These are phyloP conservation scores for Cyberlindnera samutprakarnensis DNA, from an alignment of 805 yeast genomes.

Conservation along the genomic window DNA sequence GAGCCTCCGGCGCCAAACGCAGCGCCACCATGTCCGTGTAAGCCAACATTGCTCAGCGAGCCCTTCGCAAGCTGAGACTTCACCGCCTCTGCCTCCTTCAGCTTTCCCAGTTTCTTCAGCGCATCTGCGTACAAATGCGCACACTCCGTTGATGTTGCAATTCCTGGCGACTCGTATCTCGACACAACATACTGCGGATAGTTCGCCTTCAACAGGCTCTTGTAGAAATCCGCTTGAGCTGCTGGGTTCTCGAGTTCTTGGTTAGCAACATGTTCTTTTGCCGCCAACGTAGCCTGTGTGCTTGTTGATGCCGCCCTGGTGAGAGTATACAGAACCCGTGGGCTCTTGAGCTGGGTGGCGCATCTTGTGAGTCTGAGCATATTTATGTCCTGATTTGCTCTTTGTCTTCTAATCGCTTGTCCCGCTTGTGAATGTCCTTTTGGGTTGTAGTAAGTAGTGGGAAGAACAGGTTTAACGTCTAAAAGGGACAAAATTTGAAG, in stretches of 20 bases:
- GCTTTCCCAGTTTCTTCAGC: slow-evolving; percentile 66
- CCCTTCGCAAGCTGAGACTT: slow-evolving; percentile 35
- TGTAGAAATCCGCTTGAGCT: slow-evolving; percentile 80
- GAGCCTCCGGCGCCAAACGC: slow-evolving; percentile 11
- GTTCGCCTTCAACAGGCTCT: slow-evolving; percentile 61
- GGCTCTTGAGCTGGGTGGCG: no score
- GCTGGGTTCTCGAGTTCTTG: slow-evolving; percentile 57
- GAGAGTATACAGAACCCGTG: not conserved
- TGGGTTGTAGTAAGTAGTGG: no score
- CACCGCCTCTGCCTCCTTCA: slow-evolving; percentile 62
- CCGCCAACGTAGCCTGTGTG: slow-evolving; percentile 34
- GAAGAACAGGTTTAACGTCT: no score
- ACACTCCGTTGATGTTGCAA: slow-evolving; percentile 76
- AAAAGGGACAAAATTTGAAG: no score
- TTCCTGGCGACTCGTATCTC: slow-evolving; percentile 90
- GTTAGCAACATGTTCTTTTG: slow-evolving; percentile 84
- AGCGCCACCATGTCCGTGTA: slow-evolving; percentile 4
- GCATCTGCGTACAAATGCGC: slow-evolving; percentile 76
- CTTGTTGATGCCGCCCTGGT: slow-evolving; percentile 19
- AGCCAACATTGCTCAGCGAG: slow-evolving; percentile 6
- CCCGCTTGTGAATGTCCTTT: no score
- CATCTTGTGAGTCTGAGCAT: no score
- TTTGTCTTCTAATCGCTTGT: no score
- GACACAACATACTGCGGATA: slow-evolving; percentile 97
- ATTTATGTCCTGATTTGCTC: no score